These are phyloP conservation scores for Paramecium primaurelia DNA, from an alignment of 73 alveolate species.

Conservation along the genomic window DNA sequence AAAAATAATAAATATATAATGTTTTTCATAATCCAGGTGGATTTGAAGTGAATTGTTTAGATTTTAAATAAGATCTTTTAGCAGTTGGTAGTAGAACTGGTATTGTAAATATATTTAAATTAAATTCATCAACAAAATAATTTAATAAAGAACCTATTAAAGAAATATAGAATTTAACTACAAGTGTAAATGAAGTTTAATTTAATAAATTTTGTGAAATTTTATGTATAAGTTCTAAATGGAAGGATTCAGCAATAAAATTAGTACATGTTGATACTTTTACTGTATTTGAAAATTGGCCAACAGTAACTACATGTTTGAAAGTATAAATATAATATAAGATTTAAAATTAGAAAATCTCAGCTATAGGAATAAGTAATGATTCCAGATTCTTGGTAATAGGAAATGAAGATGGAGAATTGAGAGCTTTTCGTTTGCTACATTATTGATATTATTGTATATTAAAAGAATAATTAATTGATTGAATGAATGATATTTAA, in stretches of 20 bases:
- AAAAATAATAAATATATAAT: constrained; percentile 25
- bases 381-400: constrained; percentile 37
- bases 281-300: constrained; percentile 63
- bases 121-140: background rate
- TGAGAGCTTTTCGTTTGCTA: constrained; percentile 13
- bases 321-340: background rate
- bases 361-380: background rate
- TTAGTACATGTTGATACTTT: constrained; percentile 52
- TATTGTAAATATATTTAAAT: constrained; percentile 39
- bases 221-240: constrained; percentile 33
- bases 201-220: constrained; percentile 48
- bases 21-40: constrained; percentile 58
- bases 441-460: constrained; percentile 37
- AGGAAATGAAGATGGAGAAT: constrained; percentile 41
- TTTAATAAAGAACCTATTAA: constrained; percentile 14
- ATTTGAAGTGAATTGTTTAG: constrained; percentile 24
- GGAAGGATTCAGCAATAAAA: constrained; percentile 58
- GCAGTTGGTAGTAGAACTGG: constrained; percentile 50
- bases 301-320: constrained; percentile 1
- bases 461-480: background rate
- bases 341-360: background rate
- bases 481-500: background rate
- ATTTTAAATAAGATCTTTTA: background rate
- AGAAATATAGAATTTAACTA: constrained; percentile 52
- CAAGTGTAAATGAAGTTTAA: constrained; percentile 37